Evolutionary conservation across 345 rosid species (phyloP).

Genomic region (Aquilaria yunnanensis): DNA sequence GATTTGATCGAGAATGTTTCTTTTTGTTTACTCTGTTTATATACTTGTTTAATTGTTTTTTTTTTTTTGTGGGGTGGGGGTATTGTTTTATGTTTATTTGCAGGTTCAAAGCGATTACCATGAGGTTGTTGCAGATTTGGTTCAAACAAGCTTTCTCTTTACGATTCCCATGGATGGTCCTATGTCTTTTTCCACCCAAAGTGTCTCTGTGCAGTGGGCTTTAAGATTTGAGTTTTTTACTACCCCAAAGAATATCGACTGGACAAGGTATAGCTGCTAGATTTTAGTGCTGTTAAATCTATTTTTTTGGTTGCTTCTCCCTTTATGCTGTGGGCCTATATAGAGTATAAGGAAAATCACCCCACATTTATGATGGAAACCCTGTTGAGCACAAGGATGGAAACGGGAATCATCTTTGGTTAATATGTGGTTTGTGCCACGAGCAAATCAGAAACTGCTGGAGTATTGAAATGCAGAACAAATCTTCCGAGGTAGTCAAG

Average conservation of each 20-base stretch:
- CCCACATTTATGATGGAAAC: neutral
- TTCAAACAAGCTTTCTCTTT: conserved; percentile 94
- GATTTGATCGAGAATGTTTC: too few species aligned
- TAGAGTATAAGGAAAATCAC: neutral
- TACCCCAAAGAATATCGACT: conserved; percentile 71
- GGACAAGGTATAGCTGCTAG: conserved; percentile 52
- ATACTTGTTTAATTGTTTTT: too few species aligned
- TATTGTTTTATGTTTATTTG: conserved; percentile 11
- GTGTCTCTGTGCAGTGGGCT: conserved; percentile 83
- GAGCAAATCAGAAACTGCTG: too few species aligned
- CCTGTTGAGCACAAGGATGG: too few species aligned
- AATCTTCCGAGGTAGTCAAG: too few species aligned
- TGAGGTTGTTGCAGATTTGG: conserved; percentile 88
- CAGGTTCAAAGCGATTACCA: conserved; percentile 96
- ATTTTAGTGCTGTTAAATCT: neutral
- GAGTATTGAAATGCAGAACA: neutral
- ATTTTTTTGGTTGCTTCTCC: neutral
- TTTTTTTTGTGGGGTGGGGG: too few species aligned
- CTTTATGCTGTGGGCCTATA: too few species aligned
- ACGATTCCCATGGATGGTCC: conserved; percentile 96
- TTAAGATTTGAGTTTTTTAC: conserved; percentile 86
- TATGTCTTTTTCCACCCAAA: conserved; percentile 85
- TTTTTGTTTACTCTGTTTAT: too few species aligned
- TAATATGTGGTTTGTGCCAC: too few species aligned
- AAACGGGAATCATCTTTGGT: too few species aligned